Evolutionary conservation across 345 rosid species (phyloP).

Genomic region (Citrus sp.): DNA sequence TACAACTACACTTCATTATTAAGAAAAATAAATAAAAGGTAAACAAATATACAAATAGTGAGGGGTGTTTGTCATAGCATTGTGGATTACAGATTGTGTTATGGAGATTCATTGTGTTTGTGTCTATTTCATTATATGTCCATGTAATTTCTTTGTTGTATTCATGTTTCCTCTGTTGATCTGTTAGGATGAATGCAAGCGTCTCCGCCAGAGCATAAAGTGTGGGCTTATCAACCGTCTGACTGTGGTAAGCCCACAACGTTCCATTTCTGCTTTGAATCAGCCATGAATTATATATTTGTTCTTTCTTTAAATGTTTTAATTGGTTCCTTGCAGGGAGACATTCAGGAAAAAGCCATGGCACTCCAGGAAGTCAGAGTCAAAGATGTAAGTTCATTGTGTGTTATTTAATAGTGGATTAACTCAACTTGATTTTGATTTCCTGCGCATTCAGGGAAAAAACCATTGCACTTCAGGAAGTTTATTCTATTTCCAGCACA

Average conservation of each 20-base stretch:
- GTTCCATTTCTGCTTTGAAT: not conserved
- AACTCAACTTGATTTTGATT: not conserved
- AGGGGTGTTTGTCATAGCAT: not conserved
- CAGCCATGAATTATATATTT: not conserved
- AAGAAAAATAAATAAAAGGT: not conserved
- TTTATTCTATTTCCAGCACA: not conserved
- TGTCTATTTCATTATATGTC: not conserved
- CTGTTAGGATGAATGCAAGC: slow-evolving; percentile 95
- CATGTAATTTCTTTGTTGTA: slow-evolving; percentile 1
- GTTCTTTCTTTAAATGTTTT: slow-evolving; percentile 12
- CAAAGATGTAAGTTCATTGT: slow-evolving; percentile 67
- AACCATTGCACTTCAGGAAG: not conserved
- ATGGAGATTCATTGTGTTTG: not conserved
- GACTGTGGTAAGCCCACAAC: slow-evolving; percentile 68
- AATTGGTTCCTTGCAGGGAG: slow-evolving; percentile 58
- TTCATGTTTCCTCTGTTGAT: slow-evolving; percentile 12
- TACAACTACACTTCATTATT: not conserved
- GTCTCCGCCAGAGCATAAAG: slow-evolving; percentile 95
- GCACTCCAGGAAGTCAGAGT: slow-evolving; percentile 91
- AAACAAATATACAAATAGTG: not conserved
- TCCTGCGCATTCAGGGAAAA: not conserved
- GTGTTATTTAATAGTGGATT: not conserved
- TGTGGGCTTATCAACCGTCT: slow-evolving; percentile 85
- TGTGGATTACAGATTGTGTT: not conserved
- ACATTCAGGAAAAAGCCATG: slow-evolving; percentile 87